Evolutionary conservation across 495 filamentous ascomycete genomes (phyloP).

Genomic region (Penicillium pancosmium): DNA sequence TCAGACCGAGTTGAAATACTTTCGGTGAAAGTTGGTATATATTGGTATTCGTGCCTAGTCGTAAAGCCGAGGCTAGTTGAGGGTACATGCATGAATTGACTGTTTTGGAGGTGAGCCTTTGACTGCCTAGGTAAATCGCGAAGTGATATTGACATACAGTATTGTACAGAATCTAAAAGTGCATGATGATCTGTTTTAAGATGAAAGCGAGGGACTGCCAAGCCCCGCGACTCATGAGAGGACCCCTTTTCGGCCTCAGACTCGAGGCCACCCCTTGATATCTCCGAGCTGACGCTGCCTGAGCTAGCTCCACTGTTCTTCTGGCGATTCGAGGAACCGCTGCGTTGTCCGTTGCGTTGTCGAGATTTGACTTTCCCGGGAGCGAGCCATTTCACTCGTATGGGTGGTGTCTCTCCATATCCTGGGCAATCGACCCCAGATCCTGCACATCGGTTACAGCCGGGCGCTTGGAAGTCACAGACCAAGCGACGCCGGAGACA

Average conservation of each 20-base stretch:
- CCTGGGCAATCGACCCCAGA: slow-evolving; percentile 29
- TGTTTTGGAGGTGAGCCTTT: slow-evolving; percentile 5
- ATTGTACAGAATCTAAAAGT: slow-evolving; percentile 12
- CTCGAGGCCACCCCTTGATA: not conserved
- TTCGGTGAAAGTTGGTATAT: slow-evolving; percentile 30
- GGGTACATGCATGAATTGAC: slow-evolving; percentile 36
- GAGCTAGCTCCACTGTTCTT: not conserved
- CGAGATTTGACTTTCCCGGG: slow-evolving; percentile 33
- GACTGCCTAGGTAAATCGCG: no score
- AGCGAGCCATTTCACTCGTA: slow-evolving; percentile 29
- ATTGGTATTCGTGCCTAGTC: slow-evolving; percentile 31
- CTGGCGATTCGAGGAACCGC: not conserved
- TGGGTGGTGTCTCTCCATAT: slow-evolving; percentile 21
- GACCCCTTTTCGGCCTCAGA: not conserved
- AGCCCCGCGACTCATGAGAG: not conserved
- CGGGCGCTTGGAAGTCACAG: slow-evolving; percentile 32
- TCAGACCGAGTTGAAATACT: slow-evolving; percentile 16
- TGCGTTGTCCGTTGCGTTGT: slow-evolving; percentile 1
- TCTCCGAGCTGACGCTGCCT: not conserved
- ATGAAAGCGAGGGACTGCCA: not conserved
- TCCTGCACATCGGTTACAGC: slow-evolving; percentile 27
- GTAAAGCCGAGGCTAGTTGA: slow-evolving; percentile 23
- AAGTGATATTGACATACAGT: slow-evolving; percentile 4
- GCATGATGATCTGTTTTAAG: slow-evolving; percentile 8
- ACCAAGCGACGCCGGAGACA: slow-evolving; percentile 39